Evolutionary conservation across 176 grass and related monocot genomes (phyloP), one percentile per base, ranked within the genome.

Genomic region (Thinopyrum elongatum): DNA sequence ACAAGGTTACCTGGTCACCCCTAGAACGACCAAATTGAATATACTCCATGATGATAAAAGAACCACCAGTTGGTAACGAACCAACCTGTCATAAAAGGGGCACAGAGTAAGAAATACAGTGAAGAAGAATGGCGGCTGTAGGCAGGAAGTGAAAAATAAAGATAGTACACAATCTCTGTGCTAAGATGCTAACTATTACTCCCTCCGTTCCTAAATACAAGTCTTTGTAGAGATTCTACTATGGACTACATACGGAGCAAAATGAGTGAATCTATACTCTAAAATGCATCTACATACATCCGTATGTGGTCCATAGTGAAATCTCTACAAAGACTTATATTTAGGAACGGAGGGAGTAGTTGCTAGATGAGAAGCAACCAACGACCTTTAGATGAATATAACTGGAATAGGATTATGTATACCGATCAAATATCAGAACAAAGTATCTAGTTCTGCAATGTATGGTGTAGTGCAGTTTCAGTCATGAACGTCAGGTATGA

Each of bases 31-130:
- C 94, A 74, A 96, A 99, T 65, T 94, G 82, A 90, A 96, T 99
- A 82, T 90, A 99, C 81, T 99, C 94, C 94, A 99, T 96, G 70
- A 99, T 93, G 63, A 99, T 96, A 90, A 91, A 99, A 36, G 97
- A 99, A 70, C 97, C 97, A 58, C 92, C 94, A 30, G 69, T 85
- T 30, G 92, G 92, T 76, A 99, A 89, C 0, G 87, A 70, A 5
- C 92, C 90, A 88, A 94, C 94, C 97, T 99, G 78, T 65, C 85
- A 21, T 58, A 33, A 47, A 12, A 1, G 5, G 68, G 0, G 10
- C 0, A 75, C 29, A n/a, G 4, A 63, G 30, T 42, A 66, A 53
- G 22, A 23, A 67, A 88, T 30, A 75, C 47, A 36, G 7, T 28
- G 21, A 61, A 80, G 29, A 66, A 80, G 12, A 61, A 10, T 63